Percentiles rank a stretch among this genome's conserved stretches.
These are phyloP conservation scores for Zangia roseola DNA, from an alignment of 768 basidiomycete species.

Conservation along the genomic window DNA sequence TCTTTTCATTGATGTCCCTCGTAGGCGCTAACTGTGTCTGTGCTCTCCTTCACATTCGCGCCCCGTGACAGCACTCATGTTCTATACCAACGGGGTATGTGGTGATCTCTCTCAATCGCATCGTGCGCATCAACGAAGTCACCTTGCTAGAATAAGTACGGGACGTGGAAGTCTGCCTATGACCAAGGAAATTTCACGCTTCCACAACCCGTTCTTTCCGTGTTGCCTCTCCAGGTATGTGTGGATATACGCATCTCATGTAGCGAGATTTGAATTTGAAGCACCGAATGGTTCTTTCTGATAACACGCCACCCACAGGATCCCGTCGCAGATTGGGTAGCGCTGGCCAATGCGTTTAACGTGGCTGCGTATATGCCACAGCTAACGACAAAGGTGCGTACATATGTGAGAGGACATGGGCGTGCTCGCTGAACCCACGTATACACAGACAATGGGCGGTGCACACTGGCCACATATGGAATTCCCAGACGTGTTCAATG, in stretches of 20 bases:
- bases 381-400: constrained; percentile 33
- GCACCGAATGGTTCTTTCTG: too few relatives aligned
- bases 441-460: constrained; percentile 47
- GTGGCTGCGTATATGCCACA: constrained; percentile 34
- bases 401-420: not conserved
- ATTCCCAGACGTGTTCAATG: constrained; percentile 51
- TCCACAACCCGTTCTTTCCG: constrained; percentile 39
- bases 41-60: not conserved
- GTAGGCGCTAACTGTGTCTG: not conserved
- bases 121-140: not conserved
- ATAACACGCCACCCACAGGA: constrained; percentile 27
- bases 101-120: not conserved
- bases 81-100: constrained; percentile 56
- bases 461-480: constrained; percentile 74
- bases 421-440: constrained; percentile 37
- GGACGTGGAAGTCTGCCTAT: constrained; percentile 36
- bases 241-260: not conserved
- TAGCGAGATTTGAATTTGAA: not conserved
- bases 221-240: constrained; percentile 40
- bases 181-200: constrained; percentile 45
- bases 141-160: constrained; percentile 37
- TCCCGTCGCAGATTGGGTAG: constrained; percentile 44
- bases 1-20: not conserved
- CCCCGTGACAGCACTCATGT: constrained; percentile 51
- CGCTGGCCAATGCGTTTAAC: constrained; percentile 26